Percentiles rank a stretch among this genome's conserved stretches.
phyloP scores from a whole-genome alignment of 768 basidiomycete species.

The Scleroderma citrinum region DNA sequence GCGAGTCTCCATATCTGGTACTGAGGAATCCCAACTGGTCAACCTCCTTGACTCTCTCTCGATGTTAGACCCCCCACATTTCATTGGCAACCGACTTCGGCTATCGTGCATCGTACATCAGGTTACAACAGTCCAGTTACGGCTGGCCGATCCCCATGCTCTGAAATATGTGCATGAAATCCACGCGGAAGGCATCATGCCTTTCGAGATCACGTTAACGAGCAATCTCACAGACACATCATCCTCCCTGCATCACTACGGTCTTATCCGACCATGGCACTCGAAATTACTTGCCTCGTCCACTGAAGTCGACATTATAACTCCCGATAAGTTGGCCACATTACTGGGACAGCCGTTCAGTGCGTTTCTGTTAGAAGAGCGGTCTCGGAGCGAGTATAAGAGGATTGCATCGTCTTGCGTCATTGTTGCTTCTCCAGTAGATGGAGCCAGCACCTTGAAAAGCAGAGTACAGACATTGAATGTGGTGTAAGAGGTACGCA shows the following conservation, averaged over 20 bases:
- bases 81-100: not conserved
- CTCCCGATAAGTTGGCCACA: not conserved
- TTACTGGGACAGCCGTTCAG: not conserved
- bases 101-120: not conserved
- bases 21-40: not conserved
- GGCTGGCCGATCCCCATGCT: not conserved
- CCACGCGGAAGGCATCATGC: not conserved
- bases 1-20: not conserved
- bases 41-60: not conserved
- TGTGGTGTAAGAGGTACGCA: not conserved
- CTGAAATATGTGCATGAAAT: not conserved
- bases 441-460: slow-evolving; percentile 2
- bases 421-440: not conserved
- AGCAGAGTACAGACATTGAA: not conserved
- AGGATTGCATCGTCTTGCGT: not conserved
- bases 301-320: not conserved
- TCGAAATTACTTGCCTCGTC: not conserved
- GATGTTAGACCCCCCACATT: not conserved
- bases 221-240: not conserved
- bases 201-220: not conserved
- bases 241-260: not conserved
- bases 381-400: not conserved
- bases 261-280: not conserved
- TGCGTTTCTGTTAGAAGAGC: not conserved
- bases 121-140: not conserved